Base-by-base conservation (phyloP, 1,284 basidiomycete species). In the Fomitiporia mediterranea region DNA sequence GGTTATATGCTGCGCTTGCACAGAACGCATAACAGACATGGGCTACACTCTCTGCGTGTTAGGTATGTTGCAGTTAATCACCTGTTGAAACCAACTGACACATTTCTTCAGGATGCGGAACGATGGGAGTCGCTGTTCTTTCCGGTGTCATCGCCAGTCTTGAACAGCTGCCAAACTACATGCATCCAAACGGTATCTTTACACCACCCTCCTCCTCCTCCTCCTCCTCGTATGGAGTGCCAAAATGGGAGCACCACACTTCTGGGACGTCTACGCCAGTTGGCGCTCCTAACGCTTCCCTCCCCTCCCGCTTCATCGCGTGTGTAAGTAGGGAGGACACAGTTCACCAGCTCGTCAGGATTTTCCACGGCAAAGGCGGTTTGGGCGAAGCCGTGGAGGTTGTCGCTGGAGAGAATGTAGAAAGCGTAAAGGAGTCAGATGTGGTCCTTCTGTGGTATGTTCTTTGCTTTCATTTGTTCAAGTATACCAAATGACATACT, bases 91-190 rank as follows among this genome's bases (percentile, higher is more conserved):
- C 21, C 9, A 23, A 3, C 39, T 35, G 51, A 44, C 54, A 55
- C 15, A 25, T 40, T 34, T n/a, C n/a, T n/a, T 52, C 66, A 92
- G 94, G 94, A 79, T 99, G 97, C 72, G 97, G 97, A 57, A 99
- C 97, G 5, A 99, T 99, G 97, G 97, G 97, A 56, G 76, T 98
- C 62, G 94, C 97, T 58, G 83, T 99, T 68, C 82, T 97, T 47
- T 97, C 95, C 28, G 97, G 94, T 53, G 85, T 96, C 39, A 74
- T 95, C 48, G 81, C 86, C 60, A 86, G 87, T 68, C 78, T 91
- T 47, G 77, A 86, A 60, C 70, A 76, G 6, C 75, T 75, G 62
- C 40, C 66, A 23, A 50, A 43, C 51, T 56, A 68, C 64, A 53
- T 69, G 60, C 37, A 65, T 51, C 32, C 62, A 63, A 51, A 59